These are phyloP conservation scores for Apiotrichum montevideense DNA, from an alignment of 1,284 basidiomycete genomes.

Conservation along the genomic window DNA sequence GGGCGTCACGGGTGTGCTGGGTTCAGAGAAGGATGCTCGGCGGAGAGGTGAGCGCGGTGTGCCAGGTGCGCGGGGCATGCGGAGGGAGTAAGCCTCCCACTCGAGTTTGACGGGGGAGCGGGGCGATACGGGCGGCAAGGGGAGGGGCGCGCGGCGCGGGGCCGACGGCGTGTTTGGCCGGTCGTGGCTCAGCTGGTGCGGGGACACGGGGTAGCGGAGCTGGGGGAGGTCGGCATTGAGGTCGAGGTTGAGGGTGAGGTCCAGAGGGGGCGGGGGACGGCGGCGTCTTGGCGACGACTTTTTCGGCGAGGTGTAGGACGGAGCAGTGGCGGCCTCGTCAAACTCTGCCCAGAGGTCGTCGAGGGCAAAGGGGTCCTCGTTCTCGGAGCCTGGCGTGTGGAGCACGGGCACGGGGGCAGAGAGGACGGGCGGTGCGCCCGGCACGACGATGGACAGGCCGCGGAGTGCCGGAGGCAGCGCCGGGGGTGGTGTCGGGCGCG, in stretches of 20 bases:
- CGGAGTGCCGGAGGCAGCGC: neutral
- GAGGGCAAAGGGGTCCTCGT: slow-evolving; percentile 10
- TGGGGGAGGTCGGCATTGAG: neutral
- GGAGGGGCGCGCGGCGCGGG: neutral
- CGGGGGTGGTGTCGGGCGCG: too few relatives aligned
- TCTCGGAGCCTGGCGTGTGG: slow-evolving; percentile 3
- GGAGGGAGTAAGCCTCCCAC: neutral
- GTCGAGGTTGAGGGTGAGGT: neutral
- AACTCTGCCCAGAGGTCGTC: neutral
- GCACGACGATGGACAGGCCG: neutral
- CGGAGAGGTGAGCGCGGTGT: neutral
- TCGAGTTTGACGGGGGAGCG: slow-evolving; percentile 8
- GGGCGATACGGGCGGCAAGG: neutral
- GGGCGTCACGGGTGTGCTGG: slow-evolving; percentile 13
- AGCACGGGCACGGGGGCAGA: neutral
- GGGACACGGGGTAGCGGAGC: neutral
- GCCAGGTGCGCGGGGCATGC: too few relatives aligned
- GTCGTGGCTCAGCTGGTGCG: slow-evolving; percentile 4
- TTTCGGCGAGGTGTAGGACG: neutral
- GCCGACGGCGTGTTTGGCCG: neutral
- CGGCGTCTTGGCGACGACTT: neutral
- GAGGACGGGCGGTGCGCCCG: neutral
- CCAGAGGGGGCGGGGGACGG: neutral
- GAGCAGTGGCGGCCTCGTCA: neutral
- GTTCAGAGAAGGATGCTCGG: neutral